phyloP scores from a whole-genome alignment of 345 rosid genomes.

The Hypericum androsaemum region DNA sequence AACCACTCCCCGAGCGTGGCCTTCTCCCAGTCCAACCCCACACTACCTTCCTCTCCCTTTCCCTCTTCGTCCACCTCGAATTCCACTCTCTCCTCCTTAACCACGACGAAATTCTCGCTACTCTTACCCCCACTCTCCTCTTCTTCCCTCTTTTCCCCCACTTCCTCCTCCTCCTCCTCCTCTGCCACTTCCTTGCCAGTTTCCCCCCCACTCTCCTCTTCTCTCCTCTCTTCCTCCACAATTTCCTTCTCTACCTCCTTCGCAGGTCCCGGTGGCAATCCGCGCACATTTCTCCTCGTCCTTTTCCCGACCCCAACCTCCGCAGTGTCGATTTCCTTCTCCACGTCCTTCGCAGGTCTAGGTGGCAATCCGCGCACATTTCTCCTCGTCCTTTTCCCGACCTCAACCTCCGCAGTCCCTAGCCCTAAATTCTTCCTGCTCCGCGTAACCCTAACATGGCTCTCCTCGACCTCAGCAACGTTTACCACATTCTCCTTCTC shows the following conservation, averaged over 20 bases:
- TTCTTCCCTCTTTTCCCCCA: neutral
- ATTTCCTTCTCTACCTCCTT: neutral
- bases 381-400: conserved; percentile 14
- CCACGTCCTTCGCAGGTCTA: neutral
- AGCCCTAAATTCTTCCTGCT: conserved; percentile 11
- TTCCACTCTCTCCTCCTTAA: neutral
- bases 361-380: conserved; percentile 16
- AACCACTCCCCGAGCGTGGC: conserved; percentile 64
- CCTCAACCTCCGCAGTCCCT: conserved; percentile 1
- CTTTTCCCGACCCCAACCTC: conserved; percentile 6
- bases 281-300: conserved; percentile 14
- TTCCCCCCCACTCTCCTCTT: conserved; percentile 4
- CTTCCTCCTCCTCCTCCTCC: conserved; percentile 10
- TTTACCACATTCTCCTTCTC: conserved; percentile 11
- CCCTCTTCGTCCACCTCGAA: neutral
- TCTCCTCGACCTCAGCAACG: conserved; percentile 5
- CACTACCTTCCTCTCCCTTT: neutral
- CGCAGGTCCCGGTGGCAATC: conserved; percentile 6
- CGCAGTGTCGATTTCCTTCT: conserved; percentile 4
- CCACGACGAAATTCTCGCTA: neutral
- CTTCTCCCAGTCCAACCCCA: conserved; percentile 26
- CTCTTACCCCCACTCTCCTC: neutral
- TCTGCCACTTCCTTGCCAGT: neutral
- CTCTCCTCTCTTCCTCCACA: conserved; percentile 3
- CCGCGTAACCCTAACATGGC: conserved; percentile 16